These are phyloP conservation scores for Colletotrichum limetticola DNA, from an alignment of 2,329 filamentous ascomycete species.

Conservation along the genomic window DNA sequence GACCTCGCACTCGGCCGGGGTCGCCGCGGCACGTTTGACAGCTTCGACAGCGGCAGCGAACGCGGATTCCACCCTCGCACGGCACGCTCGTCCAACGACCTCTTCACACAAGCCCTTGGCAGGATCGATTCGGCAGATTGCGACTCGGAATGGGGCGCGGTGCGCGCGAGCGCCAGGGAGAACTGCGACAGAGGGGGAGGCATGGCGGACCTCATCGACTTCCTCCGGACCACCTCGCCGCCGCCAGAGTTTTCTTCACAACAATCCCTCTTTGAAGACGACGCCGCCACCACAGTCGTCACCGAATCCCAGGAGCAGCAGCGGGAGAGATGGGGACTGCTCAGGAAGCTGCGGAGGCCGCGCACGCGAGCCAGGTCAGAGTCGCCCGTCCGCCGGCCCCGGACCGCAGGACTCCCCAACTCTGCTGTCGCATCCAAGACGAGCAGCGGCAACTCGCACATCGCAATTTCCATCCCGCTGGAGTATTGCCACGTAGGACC, in stretches of 20 bases:
- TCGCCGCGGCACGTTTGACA: conserved; percentile 31
- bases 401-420: conserved; percentile 57
- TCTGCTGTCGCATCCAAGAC: conserved; percentile 66
- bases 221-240: conserved; percentile 27
- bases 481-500: conserved; percentile 57
- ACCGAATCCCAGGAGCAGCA: conserved; percentile 39
- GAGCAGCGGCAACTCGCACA: conserved; percentile 64
- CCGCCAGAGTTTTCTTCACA: conserved; percentile 22
- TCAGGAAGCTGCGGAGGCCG: conserved; percentile 46
- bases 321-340: conserved; percentile 52
- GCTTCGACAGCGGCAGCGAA: conserved; percentile 29
- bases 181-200: conserved; percentile 30
- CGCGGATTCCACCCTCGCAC: conserved; percentile 22
- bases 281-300: not conserved
- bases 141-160: conserved; percentile 28
- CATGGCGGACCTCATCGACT: conserved; percentile 35
- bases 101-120: conserved; percentile 26
- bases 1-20: conserved; percentile 23
- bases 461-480: conserved; percentile 69
- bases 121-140: conserved; percentile 9
- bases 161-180: conserved; percentile 33
- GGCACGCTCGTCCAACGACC: conserved; percentile 33
- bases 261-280: conserved; percentile 40
- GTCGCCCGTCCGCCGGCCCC: conserved; percentile 26
- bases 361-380: conserved; percentile 40